Evolutionary conservation across 2,329 filamentous ascomycete species (phyloP), one percentile per base, ranked within the genome.

Genomic region (Exophiala calicioides): DNA sequence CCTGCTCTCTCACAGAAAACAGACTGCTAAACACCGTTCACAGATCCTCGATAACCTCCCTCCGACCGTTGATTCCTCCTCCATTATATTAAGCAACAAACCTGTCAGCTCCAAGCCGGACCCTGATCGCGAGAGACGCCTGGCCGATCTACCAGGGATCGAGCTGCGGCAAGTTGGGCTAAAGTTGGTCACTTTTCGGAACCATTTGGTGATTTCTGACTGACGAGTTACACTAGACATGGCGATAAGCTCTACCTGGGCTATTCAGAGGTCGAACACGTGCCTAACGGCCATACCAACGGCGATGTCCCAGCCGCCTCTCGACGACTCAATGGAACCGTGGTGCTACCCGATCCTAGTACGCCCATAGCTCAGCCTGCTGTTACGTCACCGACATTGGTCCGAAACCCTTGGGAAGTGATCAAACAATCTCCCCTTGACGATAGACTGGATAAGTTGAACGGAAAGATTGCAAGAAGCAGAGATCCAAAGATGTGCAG

Each of bases 321-420:
- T 12, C 85, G 85, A 61, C 79, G 86, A 44, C 78, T 94, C n/a
- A 90, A 88, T 66, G 89, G 88, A 52, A 84, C 85, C 58, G 80
- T 93, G 31, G 53, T 52, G 13, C 35, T 56, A 5, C 50, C 56
- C 10, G 44, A 53, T 10, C 16, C 53, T 13, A 31, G 38, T 19
- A 81, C 79, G 50, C 35, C 44, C 3, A 80, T 79, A 50, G 7
- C 35, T 29, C 30, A 38, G 8, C 51, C 55, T 21, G 27, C 57
- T 10, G 64, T 67, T 38, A 54, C 57, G 27, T 50, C 60, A 26
- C 49, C 57, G 16, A 50, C 58, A 9, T 74, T 81, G 41, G 85
- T 90, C 60, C 88, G 86, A 68, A 95, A 93, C 56, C 88, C 90
- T 1, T 97, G 93, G 93, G 93, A 98, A 63, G 81, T 86, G 6